phyloP scores from a whole-genome alignment of 169 alveolate genomes.

The Plasmodium vinckei region DNA sequence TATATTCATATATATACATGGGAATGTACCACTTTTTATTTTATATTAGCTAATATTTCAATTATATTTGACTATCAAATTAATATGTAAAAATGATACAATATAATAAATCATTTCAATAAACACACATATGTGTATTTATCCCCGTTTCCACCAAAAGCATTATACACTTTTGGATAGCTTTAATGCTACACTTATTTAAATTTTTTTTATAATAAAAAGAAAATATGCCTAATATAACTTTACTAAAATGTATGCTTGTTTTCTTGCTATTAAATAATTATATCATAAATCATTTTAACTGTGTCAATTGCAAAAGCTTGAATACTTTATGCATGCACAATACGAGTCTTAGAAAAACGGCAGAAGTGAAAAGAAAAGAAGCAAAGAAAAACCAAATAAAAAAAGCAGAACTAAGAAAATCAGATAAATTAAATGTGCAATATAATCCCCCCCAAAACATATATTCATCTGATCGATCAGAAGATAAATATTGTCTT shows the following conservation, averaged over 20 bases:
- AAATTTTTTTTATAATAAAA: conserved; percentile 13
- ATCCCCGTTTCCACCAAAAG: background rate
- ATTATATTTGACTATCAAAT: too few species aligned
- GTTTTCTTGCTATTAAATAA: conserved; percentile 51
- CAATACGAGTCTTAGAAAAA: conserved; percentile 5
- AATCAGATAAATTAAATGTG: too few species aligned
- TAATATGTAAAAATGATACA: too few species aligned
- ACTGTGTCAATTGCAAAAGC: conserved; percentile 24
- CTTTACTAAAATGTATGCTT: conserved; percentile 8
- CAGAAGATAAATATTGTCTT: too few species aligned
- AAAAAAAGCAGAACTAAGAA: background rate
- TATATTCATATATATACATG: too few species aligned
- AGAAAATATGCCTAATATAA: conserved; percentile 55
- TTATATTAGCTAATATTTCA: too few species aligned
- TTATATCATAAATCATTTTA: conserved; percentile 13
- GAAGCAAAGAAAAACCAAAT: conserved; percentile 4
- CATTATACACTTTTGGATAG: conserved; percentile 5
- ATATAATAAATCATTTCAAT: too few species aligned
- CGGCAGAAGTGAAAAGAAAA: conserved; percentile 9
- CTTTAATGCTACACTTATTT: conserved; percentile 4
- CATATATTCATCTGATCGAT: too few species aligned
- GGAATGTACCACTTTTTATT: too few species aligned
- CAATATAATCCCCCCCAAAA: too few species aligned
- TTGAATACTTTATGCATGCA: conserved; percentile 11
- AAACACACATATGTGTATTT: too few species aligned